phyloP scores from a whole-genome alignment of 306 rosid genomes.

The Arachis stenosperma region DNA sequence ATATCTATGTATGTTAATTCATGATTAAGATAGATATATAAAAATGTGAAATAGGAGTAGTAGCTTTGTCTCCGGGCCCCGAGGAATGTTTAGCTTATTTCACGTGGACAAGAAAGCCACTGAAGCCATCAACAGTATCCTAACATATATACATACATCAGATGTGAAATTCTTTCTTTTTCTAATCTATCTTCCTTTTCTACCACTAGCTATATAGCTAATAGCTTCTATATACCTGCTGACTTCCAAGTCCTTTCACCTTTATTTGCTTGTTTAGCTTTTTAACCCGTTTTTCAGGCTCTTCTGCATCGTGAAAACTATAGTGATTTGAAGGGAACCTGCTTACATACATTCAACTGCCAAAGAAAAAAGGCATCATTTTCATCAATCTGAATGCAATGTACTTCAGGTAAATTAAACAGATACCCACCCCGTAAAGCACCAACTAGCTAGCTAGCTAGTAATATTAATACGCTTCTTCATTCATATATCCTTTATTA shows the following conservation, averaged over 20 bases:
- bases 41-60: neutral
- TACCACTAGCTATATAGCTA: neutral
- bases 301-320: constrained; percentile 25
- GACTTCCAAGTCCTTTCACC: constrained; percentile 37
- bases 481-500: too few relatives aligned
- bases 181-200: constrained; percentile 9
- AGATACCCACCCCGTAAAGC: constrained; percentile 6
- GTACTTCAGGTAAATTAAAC: constrained; percentile 37
- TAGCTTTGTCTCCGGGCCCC: neutral
- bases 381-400: constrained; percentile 40
- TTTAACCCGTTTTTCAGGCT: constrained; percentile 33
- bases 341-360: neutral
- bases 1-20: neutral
- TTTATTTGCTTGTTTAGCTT: neutral
- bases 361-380: constrained; percentile 28
- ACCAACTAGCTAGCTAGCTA: neutral
- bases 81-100: constrained; percentile 49
- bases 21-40: constrained; percentile 9
- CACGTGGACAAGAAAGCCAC: constrained; percentile 49
- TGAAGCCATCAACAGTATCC: constrained; percentile 42
- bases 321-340: constrained; percentile 31
- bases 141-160: constrained; percentile 20
- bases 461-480: too few relatives aligned
- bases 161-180: constrained; percentile 43
- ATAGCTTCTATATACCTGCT: constrained; percentile 27